Conservation (phyloP, 768 basidiomycete species). For the Leccinum uliginosum region DNA sequence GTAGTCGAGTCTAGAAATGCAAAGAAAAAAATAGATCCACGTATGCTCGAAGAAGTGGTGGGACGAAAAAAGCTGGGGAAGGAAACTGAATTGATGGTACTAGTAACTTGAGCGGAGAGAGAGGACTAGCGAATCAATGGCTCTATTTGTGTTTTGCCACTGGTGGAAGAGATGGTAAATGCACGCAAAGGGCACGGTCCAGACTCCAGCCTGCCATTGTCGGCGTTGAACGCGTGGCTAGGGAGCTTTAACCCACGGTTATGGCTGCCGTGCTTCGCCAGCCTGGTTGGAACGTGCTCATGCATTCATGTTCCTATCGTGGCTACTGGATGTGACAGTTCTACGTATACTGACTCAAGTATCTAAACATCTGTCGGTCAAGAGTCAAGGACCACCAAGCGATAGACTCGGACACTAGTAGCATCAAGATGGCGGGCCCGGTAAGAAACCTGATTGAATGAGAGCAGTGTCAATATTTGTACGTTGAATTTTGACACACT, state of each 20-base stretch:
- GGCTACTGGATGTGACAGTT: background rate
- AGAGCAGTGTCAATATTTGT: background rate
- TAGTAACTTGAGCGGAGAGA: background rate
- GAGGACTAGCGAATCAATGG: background rate
- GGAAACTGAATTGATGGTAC: background rate
- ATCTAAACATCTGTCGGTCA: background rate
- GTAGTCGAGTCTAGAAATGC: background rate
- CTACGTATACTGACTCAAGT: too few relatives aligned
- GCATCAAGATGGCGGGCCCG: background rate
- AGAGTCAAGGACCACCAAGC: background rate
- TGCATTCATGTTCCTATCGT: slow-evolving; percentile 4
- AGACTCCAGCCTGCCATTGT: slow-evolving; percentile 7
- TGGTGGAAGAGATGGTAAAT: background rate
- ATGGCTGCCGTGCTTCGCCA: slow-evolving; percentile 1
- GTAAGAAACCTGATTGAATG: background rate
- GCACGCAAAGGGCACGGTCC: background rate
- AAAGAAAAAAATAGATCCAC: background rate
- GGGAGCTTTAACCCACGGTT: slow-evolving; percentile 14
- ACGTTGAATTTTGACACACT: slow-evolving; percentile 5
- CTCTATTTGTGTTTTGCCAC: slow-evolving; percentile 15
- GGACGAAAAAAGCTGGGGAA: background rate
- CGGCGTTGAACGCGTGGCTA: slow-evolving; percentile 18
- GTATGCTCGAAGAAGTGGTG: background rate
- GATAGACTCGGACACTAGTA: background rate
- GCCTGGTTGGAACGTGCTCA: slow-evolving; percentile 14